Conservation (phyloP, 163 green algal species). For the Trebouxiophyceae sp. region DNA sequence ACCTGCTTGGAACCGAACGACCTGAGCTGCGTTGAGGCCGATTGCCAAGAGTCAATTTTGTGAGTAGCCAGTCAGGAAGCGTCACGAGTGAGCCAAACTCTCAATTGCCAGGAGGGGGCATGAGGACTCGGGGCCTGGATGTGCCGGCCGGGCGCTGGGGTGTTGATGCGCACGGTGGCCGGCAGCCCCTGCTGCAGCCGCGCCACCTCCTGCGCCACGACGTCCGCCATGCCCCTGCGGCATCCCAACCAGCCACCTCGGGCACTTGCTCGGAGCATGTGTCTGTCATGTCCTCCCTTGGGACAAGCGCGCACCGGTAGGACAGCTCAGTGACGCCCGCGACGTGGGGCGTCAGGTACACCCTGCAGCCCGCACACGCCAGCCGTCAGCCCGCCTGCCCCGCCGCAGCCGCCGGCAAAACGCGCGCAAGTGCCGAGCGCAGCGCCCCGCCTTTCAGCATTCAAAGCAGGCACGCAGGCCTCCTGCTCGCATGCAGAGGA, state of each 20-base stretch:
- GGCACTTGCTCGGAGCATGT: no score
- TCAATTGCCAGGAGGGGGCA: no score
- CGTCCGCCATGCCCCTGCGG: conserved; percentile 40
- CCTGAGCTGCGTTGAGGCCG: no score
- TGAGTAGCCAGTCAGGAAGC: no score
- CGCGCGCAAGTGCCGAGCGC: neutral
- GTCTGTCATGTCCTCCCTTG: no score
- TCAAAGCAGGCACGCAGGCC: conserved; percentile 1
- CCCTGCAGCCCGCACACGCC: conserved; percentile 7
- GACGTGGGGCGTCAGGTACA: conserved; percentile 47
- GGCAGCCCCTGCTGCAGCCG: conserved; percentile 14
- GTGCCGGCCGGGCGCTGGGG: no score
- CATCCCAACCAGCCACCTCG: no score
- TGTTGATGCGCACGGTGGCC: conserved; percentile 19
- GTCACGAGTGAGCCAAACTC: no score
- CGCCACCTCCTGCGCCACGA: conserved; percentile 33
- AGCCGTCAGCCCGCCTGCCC: neutral
- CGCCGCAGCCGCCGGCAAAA: no score
- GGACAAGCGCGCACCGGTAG: no score
- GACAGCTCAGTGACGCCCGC: conserved; percentile 50
- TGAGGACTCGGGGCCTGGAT: neutral
- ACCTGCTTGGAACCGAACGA: no score
- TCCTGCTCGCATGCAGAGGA: neutral
- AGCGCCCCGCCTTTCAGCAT: neutral
- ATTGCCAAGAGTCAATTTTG: no score